Base-by-base conservation (phyloP, 495 filamentous ascomycete genomes). In the Aspergillus diversus region DNA sequence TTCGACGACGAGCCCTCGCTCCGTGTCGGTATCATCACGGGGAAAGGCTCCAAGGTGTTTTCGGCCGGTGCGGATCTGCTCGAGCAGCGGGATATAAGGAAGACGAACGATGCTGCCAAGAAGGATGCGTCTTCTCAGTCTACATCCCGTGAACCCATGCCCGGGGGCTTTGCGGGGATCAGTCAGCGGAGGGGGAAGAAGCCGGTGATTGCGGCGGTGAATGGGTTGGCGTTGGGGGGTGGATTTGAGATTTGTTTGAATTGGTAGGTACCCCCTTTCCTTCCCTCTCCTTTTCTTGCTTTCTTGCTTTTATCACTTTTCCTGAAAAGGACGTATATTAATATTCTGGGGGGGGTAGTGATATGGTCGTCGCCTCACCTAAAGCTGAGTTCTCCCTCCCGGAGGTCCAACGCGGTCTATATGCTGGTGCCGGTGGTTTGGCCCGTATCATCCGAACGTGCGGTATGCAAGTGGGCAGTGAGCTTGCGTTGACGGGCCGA, bases 221-320 rank as follows among this genome's bases (percentile, higher is more conserved):
- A 90, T 69, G 90, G 90, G 5, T 67, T 88, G 27, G 85, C 84
- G 48, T 75, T 88, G 35, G 90, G 90, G 6, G 90, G 90, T 39
- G 90, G 90, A n/a, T 83, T 86, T 61, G 90, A 93, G 75, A 87
- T 90, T 66, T 77, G 83, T 17, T 73, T 87, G 13, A 92, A 91
- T 65, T 83, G 69, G 72, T 63, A n/a, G 5, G 57, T 59, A 5
- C n/a, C n/a, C 15, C 17, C 8, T 61, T 47, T 37, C 32, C 13
- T 43, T 3, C 46, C 27, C 31, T n/a, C 37, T 42, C 3, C 37
- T 42, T 56, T 47, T 57, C 47, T 13, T 51, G 59, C 4, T 17
- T 33, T 27, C 2, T 27, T n/a, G 3, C 34, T 15, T 15, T 51
- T 53, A 12, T 33, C 55, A 31, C 5, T 60, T 5, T 60, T 11